Percentiles rank a stretch among this genome's conserved stretches.
Conservation (phyloP, 164 flowering plant genomes). For the Kalanchoe fedtschenkoi region DNA sequence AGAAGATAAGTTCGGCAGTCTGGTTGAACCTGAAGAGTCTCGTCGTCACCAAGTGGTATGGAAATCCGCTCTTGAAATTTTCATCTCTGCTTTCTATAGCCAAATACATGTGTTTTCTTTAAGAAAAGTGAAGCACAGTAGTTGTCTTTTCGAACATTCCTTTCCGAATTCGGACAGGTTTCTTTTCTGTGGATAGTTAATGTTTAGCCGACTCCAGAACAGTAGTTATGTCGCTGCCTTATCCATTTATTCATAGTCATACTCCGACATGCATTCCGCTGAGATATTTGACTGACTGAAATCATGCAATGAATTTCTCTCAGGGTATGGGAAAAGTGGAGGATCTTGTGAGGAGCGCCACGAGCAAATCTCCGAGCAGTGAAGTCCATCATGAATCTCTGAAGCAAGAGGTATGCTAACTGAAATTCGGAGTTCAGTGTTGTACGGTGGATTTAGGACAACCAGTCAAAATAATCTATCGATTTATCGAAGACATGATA, state of each 20-base stretch:
- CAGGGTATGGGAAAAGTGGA: constrained; percentile 38
- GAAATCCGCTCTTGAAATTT: background rate
- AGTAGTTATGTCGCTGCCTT: too few species aligned
- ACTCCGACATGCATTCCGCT: too few species aligned
- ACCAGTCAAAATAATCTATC: background rate
- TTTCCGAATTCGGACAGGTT: too few species aligned
- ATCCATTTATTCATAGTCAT: too few species aligned
- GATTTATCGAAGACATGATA: background rate
- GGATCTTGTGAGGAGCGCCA: constrained; percentile 17
- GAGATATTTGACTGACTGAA: constrained; percentile 1
- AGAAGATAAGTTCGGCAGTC: constrained; percentile 18
- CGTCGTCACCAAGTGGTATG: constrained; percentile 33
- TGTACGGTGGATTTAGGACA: too few species aligned
- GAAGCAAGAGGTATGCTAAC: constrained; percentile 68
- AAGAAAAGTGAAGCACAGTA: too few species aligned
- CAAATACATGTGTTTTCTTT: background rate
- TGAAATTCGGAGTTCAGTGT: background rate
- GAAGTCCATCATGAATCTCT: constrained; percentile 41
- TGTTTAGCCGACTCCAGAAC: background rate
- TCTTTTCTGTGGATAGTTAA: background rate
- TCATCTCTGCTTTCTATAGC: background rate
- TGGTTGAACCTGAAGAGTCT: constrained; percentile 27
- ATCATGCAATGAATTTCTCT: constrained; percentile 8
- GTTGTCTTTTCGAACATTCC: too few species aligned
- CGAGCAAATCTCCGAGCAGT: constrained; percentile 27